Evolutionary conservation across 129 eudicot species (phyloP), one percentile per base, ranked within the genome.

Genomic region (Centrapalus pauciflorus): DNA sequence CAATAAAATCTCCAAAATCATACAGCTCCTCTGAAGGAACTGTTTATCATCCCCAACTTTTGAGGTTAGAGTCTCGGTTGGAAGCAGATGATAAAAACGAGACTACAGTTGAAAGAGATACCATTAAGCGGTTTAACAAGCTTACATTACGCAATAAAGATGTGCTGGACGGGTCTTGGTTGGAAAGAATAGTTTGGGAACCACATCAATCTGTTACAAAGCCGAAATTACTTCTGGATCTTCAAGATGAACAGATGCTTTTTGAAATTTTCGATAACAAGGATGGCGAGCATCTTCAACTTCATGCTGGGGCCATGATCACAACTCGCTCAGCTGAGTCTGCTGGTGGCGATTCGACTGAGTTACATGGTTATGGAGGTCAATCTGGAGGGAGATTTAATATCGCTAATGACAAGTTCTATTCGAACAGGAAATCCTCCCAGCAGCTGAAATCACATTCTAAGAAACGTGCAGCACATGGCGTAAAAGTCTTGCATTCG

Each of bases 171-270:
- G 98, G 91, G 61, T 83, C 92, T 17, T 93, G 98, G 98, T 55
- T 88, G 81, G 96, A 93, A 28, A 76, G 86, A 49, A 84, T 93
- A 28, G 77, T 93, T 30, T 93, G 98, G 98, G 98, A 86, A 55
- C 80, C 89, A 60, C 37, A 71, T 55, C 88, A 86, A 62, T 69
- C 83, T 0, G 50, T 78, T 62, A 26, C 75, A 21, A 88, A 84
- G 56, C 85, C 98, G 24, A 93, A 93, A 77, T 71, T 88, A 26
- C 84, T 88, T 59, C 82, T 81, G 55, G 98, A 93, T 80, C 92
- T 93, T 66, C 98, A 85, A 76, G 98, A 93, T 34, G 87, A 88
- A 59, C 95, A 84, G 64, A 93, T 93, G 98, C 95, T 93, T 57
- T 93, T 93, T 76, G 98, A 93, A 82, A 43, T 93, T 70, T 72